Base-by-base conservation (phyloP, 2,329 filamentous ascomycete genomes). In the Bisporella sp. region DNA sequence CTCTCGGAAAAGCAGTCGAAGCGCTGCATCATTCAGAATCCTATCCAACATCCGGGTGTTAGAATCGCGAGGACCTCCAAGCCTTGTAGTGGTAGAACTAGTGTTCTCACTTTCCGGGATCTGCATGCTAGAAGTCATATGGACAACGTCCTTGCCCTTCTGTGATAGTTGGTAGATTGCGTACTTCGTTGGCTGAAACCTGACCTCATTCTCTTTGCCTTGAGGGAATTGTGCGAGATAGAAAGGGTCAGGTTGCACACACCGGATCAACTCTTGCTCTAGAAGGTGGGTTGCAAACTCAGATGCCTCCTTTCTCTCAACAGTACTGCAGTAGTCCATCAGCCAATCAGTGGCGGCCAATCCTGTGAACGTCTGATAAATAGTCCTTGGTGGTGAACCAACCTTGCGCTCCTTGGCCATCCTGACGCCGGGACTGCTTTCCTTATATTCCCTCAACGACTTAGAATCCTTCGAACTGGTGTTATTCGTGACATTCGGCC, bases 311-410 rank as follows among this genome's bases (percentile, higher is more conserved):
- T 88, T 80, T 55, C 87, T 85, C 67, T 97, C 92, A 33, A 97
- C 90, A 33, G 91, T 95, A 1, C 90, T 96, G 61, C 87, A 95
- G 72, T 92, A 97, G 71, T 97, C 92, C 84, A 97, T 92, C 54
- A 99, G 70, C 93, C 93, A 99, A 68, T 97, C 92, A 9, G 86
- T 85, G 1, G 87, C 83, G 9, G 87, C 84, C 70, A 92, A 95
- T 57, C 93, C 93, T 1, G 89, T 95, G 64, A 97, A 96, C 0
- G 88, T 92, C 66, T 96, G 89, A 60, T 82, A 81, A 64, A 84
- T 84, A 9, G 82, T 77, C 68, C 87, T 89, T 37, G 58, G 58
- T 21, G 63, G 64, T 63, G 89, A 87, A 47, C 79, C 78, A 41
- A 95, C 74, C 65, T 89, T 91, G 59, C 91, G 85, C 69, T 95